Percentiles rank a stretch among this genome's conserved stretches.
Conservation (phyloP, 208 protist genomes). For the Trypanosoma avium region DNA sequence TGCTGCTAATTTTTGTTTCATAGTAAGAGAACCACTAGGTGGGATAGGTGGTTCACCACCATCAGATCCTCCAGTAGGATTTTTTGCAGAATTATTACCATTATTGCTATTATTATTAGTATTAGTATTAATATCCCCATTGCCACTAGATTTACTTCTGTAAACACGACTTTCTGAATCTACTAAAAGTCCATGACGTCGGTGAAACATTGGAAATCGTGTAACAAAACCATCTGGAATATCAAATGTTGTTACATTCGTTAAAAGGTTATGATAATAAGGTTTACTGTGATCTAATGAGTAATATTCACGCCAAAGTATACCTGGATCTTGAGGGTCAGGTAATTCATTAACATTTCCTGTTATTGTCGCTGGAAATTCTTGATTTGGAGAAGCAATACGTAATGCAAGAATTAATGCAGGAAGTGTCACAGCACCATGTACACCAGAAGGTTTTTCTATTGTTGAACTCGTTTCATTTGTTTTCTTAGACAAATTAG, state of each 20-base stretch:
- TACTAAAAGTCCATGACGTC: constrained; percentile 39
- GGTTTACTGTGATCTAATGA: constrained; percentile 52
- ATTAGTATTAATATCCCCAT: not conserved
- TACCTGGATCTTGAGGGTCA: constrained; percentile 45
- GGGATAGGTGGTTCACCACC: not conserved
- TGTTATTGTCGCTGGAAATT: constrained; percentile 60
- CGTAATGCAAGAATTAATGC: constrained; percentile 52
- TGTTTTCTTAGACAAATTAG: not conserved
- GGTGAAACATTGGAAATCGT: constrained; percentile 63
- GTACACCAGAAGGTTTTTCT: not conserved
- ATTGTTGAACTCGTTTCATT: not conserved
- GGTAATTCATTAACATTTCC: constrained; percentile 33
- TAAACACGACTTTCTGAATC: constrained; percentile 52
- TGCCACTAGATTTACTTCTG: constrained; percentile 1
- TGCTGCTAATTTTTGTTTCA: constrained; percentile 67
- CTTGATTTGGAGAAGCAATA: constrained; percentile 37
- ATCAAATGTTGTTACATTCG: constrained; percentile 53
- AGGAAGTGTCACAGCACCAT: constrained; percentile 33
- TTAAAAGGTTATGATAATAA: constrained; percentile 79
- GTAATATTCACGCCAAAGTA: constrained; percentile 77
- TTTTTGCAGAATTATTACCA: not conserved
- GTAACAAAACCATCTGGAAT: constrained; percentile 81
- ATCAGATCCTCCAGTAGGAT: not conserved
- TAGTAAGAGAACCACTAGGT: not conserved
- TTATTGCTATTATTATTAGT: not conserved